Conservation (phyloP, 2,329 filamentous ascomycete species). For the Pseudofabraea citricarpa region DNA sequence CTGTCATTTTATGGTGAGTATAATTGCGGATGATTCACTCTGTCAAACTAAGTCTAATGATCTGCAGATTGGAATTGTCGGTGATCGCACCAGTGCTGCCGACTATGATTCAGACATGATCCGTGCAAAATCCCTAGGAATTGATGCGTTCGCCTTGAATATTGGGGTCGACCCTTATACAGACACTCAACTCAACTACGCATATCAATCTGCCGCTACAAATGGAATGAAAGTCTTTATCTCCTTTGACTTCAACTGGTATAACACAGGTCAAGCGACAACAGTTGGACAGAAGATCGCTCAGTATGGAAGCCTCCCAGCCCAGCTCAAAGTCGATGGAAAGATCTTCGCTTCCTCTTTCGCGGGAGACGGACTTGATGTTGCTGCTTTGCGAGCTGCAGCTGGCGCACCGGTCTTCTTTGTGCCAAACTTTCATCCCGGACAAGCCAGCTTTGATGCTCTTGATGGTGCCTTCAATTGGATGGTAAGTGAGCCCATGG, state of each 20-base stretch:
- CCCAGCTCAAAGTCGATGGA: conserved; percentile 28
- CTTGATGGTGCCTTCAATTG: conserved; percentile 19
- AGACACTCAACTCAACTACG: conserved; percentile 22
- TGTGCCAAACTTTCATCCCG: conserved; percentile 19
- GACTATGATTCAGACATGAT: conserved; percentile 17
- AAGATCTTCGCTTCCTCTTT: conserved; percentile 39
- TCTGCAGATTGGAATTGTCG: conserved; percentile 19
- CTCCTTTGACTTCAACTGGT: conserved; percentile 27
- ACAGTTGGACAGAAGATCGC: conserved; percentile 23
- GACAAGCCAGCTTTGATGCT: conserved; percentile 8
- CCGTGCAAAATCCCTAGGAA: conserved; percentile 24
- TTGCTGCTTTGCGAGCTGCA: conserved; percentile 31
- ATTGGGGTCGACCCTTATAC: conserved; percentile 27
- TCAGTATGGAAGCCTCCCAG: conserved; percentile 23
- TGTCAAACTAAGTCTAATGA: conserved; percentile 1
- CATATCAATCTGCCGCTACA: conserved; percentile 22
- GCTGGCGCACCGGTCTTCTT: conserved; percentile 19
- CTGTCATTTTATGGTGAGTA: conserved; percentile 16
- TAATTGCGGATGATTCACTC: neutral
- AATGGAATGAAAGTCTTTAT: conserved; percentile 28
- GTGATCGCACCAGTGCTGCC: conserved; percentile 11
- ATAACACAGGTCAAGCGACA: conserved; percentile 7
- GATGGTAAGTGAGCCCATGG: conserved; percentile 8
- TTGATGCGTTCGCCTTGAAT: conserved; percentile 31
- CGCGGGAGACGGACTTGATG: conserved; percentile 42